phyloP scores from a whole-genome alignment of 768 basidiomycete species.

The Suillus brevipes region DNA sequence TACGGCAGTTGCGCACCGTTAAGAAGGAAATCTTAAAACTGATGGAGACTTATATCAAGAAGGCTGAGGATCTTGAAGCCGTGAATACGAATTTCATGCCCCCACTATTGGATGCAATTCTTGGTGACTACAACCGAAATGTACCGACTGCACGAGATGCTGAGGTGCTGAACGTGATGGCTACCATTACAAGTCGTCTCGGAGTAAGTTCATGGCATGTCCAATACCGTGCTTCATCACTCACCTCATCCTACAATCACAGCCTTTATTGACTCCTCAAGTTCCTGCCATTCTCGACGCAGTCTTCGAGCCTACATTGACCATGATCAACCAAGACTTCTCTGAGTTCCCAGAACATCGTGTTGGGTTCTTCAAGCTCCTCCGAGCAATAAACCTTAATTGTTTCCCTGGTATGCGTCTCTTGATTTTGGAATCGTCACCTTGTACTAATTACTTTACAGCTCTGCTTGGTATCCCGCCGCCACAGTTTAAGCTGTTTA shows the following conservation, averaged over 20 bases:
- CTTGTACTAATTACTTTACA: conserved; percentile 27
- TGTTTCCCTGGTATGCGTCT: conserved; percentile 84
- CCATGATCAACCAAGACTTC: conserved; percentile 99
- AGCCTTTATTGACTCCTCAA: conserved; percentile 89
- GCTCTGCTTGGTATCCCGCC: conserved; percentile 88
- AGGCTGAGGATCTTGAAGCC: conserved; percentile 93
- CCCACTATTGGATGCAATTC: conserved; percentile 90
- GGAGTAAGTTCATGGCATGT: conserved; percentile 58
- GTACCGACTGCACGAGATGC: conserved; percentile 93
- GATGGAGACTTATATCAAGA: conserved; percentile 97
- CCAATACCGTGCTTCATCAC: conserved; percentile 10
- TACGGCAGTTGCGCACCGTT: conserved; percentile 90
- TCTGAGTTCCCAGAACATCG: conserved; percentile 98
- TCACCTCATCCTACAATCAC: conserved; percentile 6
- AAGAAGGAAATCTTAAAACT: conserved; percentile 98
- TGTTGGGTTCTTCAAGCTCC: conserved; percentile 93
- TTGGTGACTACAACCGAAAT: conserved; percentile 96
- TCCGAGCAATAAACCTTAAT: conserved; percentile 87
- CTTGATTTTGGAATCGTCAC: background rate
- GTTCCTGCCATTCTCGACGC: conserved; percentile 94
- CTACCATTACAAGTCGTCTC: conserved; percentile 85
- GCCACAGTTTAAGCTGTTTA: conserved; percentile 92
- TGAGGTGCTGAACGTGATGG: conserved; percentile 96
- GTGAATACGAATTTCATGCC: conserved; percentile 94
- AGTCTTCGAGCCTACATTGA: conserved; percentile 94